Evolutionary conservation across 1,284 basidiomycete genomes (phyloP), one percentile per base, ranked within the genome.

Genomic region (Trichosporon inkin): DNA sequence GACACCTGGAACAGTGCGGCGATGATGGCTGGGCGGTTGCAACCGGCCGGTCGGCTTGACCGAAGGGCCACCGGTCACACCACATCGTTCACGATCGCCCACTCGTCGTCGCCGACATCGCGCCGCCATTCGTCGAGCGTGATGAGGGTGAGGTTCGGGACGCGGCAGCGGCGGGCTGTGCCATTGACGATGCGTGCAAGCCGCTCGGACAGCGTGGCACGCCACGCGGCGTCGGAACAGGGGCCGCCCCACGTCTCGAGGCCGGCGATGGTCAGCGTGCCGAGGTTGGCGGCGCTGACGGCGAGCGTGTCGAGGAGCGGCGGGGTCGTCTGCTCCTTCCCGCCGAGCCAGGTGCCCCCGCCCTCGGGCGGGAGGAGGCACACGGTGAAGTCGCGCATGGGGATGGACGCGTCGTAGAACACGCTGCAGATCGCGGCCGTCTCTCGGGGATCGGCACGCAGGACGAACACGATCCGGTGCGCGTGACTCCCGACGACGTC

Each of bases 41-140:
- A 8, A 32, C 28, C 28, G n/a, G n/a, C n/a, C n/a, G n/a, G 4
- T 32, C 28, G 28, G n/a, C n/a, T n/a, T 32, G 28, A 8, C 28
- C 8, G 28, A 32, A 8, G 28, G 28, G 28, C 28, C 28, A 8
- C 28, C 28, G 28, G 28, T 8, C 8, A 32, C 28, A 32, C 28
- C 28, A 32, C 28, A 32, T 32, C 28, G 8, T 32, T 49, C 24
- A 49, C 44, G 22, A 49, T 17, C 5, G 44, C 5, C 44, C 44
- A 54, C 22, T 38, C 53, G 36, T 54, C 53, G 20, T 38, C 53
- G 35, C 53, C 53, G 20, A 54, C 53, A 10, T 38, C 34, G 10
- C 4, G 4, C 16, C 53, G 22, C 53, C 53, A 54, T 22, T 54
- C 53, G 7, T 24, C 53, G 10, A 54, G 34, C 8, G 53, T 54